These are phyloP conservation scores for Sclerotinia sclerotiorum DNA, from an alignment of 2,329 filamentous ascomycete genomes.

Conservation along the genomic window DNA sequence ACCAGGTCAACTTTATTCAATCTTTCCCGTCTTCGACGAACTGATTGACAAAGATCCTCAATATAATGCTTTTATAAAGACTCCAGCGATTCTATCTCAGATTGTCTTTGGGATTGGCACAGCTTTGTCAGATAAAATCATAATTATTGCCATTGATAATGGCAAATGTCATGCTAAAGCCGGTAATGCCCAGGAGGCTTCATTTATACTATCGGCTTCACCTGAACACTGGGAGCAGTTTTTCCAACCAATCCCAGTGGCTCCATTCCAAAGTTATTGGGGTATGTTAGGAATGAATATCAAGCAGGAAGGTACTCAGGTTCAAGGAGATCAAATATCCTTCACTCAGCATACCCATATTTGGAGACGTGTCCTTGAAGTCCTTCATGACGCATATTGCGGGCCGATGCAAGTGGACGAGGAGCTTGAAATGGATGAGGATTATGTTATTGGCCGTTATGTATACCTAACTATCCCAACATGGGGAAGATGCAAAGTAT, in stretches of 20 bases:
- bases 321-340: slow-evolving; percentile 45
- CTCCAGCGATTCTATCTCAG: neutral
- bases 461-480: slow-evolving; percentile 47
- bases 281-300: slow-evolving; percentile 47
- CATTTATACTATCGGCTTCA: neutral
- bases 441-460: slow-evolving; percentile 50
- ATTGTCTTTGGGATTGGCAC: neutral
- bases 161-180: neutral
- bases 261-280: slow-evolving; percentile 29
- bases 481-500: slow-evolving; percentile 51
- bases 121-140: neutral
- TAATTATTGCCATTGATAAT: slow-evolving; percentile 1
- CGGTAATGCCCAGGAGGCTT: neutral
- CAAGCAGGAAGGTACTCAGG: slow-evolving; percentile 50
- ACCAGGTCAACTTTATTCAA: neutral
- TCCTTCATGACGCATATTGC: slow-evolving; percentile 49
- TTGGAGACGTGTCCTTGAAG: slow-evolving; percentile 49
- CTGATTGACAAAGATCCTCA: neutral
- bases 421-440: slow-evolving; percentile 43
- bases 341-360: slow-evolving; percentile 47
- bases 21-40: neutral
- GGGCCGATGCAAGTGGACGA: slow-evolving; percentile 46
- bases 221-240: slow-evolving; percentile 28
- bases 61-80: neutral
- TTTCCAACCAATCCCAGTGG: slow-evolving; percentile 24